These are phyloP conservation scores for Gelatoporia subvermispora DNA, from an alignment of 768 basidiomycete species.

Conservation along the genomic window DNA sequence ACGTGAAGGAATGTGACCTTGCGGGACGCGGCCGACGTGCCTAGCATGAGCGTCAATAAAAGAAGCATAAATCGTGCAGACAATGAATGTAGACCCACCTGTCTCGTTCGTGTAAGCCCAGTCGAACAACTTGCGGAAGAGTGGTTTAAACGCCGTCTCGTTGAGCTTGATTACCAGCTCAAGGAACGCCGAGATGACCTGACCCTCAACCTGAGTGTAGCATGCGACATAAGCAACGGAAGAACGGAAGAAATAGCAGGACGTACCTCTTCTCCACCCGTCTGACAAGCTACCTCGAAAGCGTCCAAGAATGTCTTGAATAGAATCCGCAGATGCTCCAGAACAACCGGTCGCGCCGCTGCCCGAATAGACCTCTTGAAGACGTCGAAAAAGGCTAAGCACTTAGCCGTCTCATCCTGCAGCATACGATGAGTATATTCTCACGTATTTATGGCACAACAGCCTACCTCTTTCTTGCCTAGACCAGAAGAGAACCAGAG, in stretches of 20 bases:
- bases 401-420: constrained; percentile 9
- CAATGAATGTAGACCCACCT: constrained; percentile 30
- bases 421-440: neutral
- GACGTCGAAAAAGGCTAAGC: constrained; percentile 59
- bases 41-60: neutral
- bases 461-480: constrained; percentile 34
- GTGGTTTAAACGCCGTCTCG: constrained; percentile 83
- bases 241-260: neutral
- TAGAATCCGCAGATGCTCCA: constrained; percentile 58
- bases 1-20: constrained; percentile 72
- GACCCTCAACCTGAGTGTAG: constrained; percentile 42
- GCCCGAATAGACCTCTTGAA: constrained; percentile 61
- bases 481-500: constrained; percentile 43
- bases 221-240: neutral
- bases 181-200: constrained; percentile 68
- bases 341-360: constrained; percentile 57
- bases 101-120: constrained; percentile 77
- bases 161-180: constrained; percentile 91
- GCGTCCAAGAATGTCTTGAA: constrained; percentile 80
- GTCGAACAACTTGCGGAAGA: constrained; percentile 89
- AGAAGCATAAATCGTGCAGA: neutral
- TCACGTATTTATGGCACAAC: neutral
- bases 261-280: constrained; percentile 11
- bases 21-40: constrained; percentile 31
- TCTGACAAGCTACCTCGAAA: constrained; percentile 49